Evolutionary conservation across 2,329 filamentous ascomycete genomes (phyloP), one percentile per base, ranked within the genome.

Genomic region (Sporothrix pallida): DNA sequence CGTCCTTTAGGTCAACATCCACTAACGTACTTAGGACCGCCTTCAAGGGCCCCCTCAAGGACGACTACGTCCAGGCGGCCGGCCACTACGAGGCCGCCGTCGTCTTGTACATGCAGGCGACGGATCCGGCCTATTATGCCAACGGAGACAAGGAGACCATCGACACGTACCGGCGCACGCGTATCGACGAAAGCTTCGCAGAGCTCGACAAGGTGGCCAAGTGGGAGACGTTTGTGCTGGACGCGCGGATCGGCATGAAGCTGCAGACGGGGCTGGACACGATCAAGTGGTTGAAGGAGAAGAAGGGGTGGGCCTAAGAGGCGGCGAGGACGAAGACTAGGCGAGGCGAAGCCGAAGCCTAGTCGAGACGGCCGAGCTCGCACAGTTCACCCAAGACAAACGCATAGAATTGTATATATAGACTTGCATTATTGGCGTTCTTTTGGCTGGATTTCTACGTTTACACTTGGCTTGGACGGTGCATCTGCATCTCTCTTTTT

Each of bases 31-130:
- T n/a, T n/a, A n/a, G n/a, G n/a, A 76, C 81, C 1, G 78, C 81
- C 13, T 90, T 90, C 80, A 90, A 88, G 76, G 91, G 90, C 1
- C 78, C 84, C 0, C 84, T 87, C 1, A 89, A 86, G 73, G 92
- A 95, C 74, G 90, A 92, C 78, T 95, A 92, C 84, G 85, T 89
- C 10, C 84, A 88, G 7, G 93, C 95, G 0, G 89, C 91, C 0
- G 94, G 92, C 1, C 87, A 93, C 77, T 98, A 98, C 81, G 96
- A 99, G 82, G 89, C 96, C 84, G 94, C 90, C 0, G 93, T 92
- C 8, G 89, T 93, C 72, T 84, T 91, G 0, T 99, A 95, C 95
- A 86, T 88, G 73, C 92, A 95, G 78, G 86, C 85, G 71, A 86
- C 83, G 77, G 80, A 82, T 44, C 81, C 84, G 0, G 78, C 77